Evolutionary conservation across 495 filamentous ascomycete species (phyloP), one percentile per base, ranked within the genome.

Genomic region (Trichoderma reesei): DNA sequence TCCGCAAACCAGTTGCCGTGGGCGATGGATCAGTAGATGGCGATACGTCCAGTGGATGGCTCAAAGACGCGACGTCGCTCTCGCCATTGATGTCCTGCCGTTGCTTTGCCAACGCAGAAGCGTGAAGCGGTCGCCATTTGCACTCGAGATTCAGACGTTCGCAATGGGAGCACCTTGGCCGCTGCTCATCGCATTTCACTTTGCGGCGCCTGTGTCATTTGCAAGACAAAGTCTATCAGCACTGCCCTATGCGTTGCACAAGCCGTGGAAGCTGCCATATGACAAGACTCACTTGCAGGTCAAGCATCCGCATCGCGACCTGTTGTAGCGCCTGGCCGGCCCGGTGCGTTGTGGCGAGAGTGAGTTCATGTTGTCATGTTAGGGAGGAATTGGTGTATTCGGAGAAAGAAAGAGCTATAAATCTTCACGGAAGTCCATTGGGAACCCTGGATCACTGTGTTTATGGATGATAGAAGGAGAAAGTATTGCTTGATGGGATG

Each of bases 141-240:
- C 69, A 72, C 56, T 71, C 66, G 34, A 72, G 31, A 56, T 71
- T 71, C 16, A 76, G 64, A 3, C 76, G 68, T 42, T 72, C 68
- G 66, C 75, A 76, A 65, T 77, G 74, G 11, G 66, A 67, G 37
- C 76, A 77, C 38, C 71, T 65, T n/a, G 75, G 75, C 41, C 68
- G 71, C 18, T 71, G 70, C 67, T 78, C 76, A 69, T 77, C 70
- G 67, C 75, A 79, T 42, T 67, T 68, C 11, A 72, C 72, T 65
- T 74, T 73, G 38, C 68, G 65, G 37, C 66, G 66, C 33, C 70
- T 70, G 41, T 14, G 37, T 38, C 0, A 26, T 26, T 26, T 26
- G 26, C 26, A 26, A 11, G 8, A 33, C 48, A 36, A 3, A n/a
- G n/a, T 11, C 2, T 9, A 34, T 56, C 26, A 56, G 7, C 51